phyloP scores from a whole-genome alignment of 2,329 filamentous ascomycete species.

The Phaeosphaeria sp. region DNA sequence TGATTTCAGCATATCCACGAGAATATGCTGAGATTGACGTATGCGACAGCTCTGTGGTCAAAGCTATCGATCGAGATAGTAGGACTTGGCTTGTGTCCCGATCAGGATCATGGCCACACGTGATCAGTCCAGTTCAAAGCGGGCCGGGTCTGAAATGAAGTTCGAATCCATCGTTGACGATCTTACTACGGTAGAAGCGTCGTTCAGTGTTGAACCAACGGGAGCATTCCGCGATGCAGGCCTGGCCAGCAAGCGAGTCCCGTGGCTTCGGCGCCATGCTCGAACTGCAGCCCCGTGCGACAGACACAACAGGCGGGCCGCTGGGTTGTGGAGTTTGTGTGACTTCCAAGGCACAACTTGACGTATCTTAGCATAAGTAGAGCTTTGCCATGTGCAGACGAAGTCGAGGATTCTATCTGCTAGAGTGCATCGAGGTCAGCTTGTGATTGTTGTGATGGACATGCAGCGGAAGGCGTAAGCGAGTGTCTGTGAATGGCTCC shows the following conservation, averaged over 20 bases:
- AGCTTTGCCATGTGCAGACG: background rate
- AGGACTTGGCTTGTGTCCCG: background rate
- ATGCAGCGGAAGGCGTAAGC: conserved; percentile 8
- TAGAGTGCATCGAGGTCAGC: conserved; percentile 7
- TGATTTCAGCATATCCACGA: background rate
- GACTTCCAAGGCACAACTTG: background rate
- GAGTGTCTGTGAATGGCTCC: conserved; percentile 15
- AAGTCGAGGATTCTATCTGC: background rate
- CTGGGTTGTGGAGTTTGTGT: conserved; percentile 4
- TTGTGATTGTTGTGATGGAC: conserved; percentile 14
- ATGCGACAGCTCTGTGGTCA: background rate
- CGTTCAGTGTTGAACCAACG: conserved; percentile 4
- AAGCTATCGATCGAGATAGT: background rate
- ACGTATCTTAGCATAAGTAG: background rate
- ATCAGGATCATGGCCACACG: background rate
- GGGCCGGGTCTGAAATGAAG: no score
- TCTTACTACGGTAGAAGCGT: background rate
- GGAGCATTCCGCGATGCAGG: conserved; percentile 13
- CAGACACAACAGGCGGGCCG: conserved; percentile 6
- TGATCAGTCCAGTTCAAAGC: background rate
- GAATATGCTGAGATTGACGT: background rate
- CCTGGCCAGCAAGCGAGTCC: background rate
- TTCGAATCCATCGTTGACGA: background rate
- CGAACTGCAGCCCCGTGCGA: conserved; percentile 8
- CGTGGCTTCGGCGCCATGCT: background rate